These are phyloP conservation scores for Ustilago loliicola DNA, from an alignment of 1,284 basidiomycete species.

Conservation along the genomic window DNA sequence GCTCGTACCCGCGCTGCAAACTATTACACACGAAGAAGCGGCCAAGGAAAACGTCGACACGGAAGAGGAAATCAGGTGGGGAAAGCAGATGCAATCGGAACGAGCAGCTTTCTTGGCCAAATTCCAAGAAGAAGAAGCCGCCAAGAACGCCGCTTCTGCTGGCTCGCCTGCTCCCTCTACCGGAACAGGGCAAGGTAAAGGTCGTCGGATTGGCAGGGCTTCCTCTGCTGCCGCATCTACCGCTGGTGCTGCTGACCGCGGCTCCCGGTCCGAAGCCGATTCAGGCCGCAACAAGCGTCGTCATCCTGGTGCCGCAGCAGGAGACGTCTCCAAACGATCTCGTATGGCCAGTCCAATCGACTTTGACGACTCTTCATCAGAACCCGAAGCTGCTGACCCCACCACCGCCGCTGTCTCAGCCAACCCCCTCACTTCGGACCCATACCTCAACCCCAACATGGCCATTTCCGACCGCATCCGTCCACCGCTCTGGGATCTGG, in stretches of 20 bases:
- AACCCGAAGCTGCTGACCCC: conserved; percentile 6
- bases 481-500: conserved; percentile 51
- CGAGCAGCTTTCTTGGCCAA: conserved; percentile 63
- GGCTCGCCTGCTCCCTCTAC: conserved; percentile 47
- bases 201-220: conserved; percentile 22
- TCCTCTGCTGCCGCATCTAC: conserved; percentile 7
- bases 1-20: conserved; percentile 51
- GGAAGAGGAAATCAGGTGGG: conserved; percentile 66
- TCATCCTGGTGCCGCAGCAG: conserved; percentile 22
- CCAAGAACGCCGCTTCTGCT: conserved; percentile 42
- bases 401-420: conserved; percentile 10
- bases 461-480: conserved; percentile 38
- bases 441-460: conserved; percentile 36
- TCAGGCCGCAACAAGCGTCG: conserved; percentile 22
- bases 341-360: conserved; percentile 48
- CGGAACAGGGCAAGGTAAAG: conserved; percentile 28
- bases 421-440: conserved; percentile 42
- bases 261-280: conserved; percentile 39
- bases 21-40: conserved; percentile 41
- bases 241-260: conserved; percentile 28
- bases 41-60: conserved; percentile 64
- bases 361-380: conserved; percentile 33
- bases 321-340: conserved; percentile 42
- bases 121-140: conserved; percentile 65
- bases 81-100: conserved; percentile 65